Base-by-base conservation (phyloP, 2,329 filamentous ascomycete genomes). In the Colletotrichum nymphaeae region DNA sequence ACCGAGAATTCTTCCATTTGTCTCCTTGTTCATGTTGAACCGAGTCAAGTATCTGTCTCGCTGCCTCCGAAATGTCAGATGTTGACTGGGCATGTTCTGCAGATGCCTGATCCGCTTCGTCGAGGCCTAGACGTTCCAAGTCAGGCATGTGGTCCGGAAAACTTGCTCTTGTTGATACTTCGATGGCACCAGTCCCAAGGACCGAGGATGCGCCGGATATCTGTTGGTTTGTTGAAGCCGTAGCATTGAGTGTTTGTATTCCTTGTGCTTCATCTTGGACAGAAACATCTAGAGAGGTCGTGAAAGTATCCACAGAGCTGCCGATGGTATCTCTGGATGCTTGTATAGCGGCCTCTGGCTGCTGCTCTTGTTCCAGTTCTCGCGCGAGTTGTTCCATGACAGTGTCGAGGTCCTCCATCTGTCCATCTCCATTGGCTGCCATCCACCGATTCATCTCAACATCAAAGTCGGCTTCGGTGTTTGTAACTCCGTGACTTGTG, bases 1-100 rank as follows among this genome's bases (percentile, higher is more conserved):
- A 86, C n/a, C 81, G 78, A 0, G 84, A 86, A 57, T 86, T 85
- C 74, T 85, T 84, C 84, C 84, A 86, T 75, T 86, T 86, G 9
- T 86, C 84, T 55, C 84, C 84, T 57, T 80, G 78, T 73, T 86
- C 84, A 65, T 86, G 84, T 75, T 84, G 79, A 28, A 86, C 84
- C 2, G 83, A 82, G 59, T 85, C 82, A 46, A 86, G 79, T 1
- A 86, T 81, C 26, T 83, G 80, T 72, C 84, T 81, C 7, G 84
- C 84, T 0, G 84, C 84, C 69, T 85, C 83, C 2, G 84, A 82
- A 2, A 86, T 82, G 26, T 83, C 83, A 12, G 76, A 74, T 24
- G 24, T 62, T 12, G 35, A 42, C 7, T 46, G 62, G 22, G 4
- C 56, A 12, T 63, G 37, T 49, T 55, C 65, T 12, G 24, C 28